These are phyloP conservation scores for Arthrobotrys entomopaga DNA, from an alignment of 2,329 filamentous ascomycete genomes.

Conservation along the genomic window DNA sequence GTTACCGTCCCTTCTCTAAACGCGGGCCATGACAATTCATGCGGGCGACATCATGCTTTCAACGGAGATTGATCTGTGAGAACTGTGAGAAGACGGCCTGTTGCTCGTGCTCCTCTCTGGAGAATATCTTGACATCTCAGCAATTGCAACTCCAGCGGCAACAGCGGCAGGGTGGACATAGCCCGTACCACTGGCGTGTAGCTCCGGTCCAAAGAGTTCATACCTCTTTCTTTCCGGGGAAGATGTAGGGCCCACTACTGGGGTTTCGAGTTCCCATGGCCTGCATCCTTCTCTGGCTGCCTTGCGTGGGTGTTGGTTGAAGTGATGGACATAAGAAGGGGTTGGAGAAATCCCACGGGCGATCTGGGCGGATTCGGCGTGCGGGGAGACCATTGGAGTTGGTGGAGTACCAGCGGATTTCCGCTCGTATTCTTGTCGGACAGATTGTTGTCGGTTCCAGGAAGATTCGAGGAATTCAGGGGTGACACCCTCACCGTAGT, in stretches of 20 bases:
- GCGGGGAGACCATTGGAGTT: constrained; percentile 59
- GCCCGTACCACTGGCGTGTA: constrained; percentile 44
- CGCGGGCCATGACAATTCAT: constrained; percentile 54
- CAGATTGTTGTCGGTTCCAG: constrained; percentile 67
- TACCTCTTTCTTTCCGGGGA: constrained; percentile 52
- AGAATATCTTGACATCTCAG: constrained; percentile 55
- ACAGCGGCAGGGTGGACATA: constrained; percentile 40
- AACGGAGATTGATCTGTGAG: constrained; percentile 57
- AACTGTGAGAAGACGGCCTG: constrained; percentile 54
- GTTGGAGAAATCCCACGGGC: constrained; percentile 46
- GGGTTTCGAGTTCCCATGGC: constrained; percentile 49
- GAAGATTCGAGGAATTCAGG: constrained; percentile 75
- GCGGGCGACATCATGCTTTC: constrained; percentile 56
- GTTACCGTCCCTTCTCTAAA: constrained; percentile 27
- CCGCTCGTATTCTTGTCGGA: constrained; percentile 41
- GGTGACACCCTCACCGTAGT: constrained; percentile 74
- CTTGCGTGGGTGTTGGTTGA: constrained; percentile 56
- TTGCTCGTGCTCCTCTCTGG: constrained; percentile 53
- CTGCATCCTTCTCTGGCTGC: constrained; percentile 51
- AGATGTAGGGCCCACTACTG: constrained; percentile 26
- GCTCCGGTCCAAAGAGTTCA: constrained; percentile 49
- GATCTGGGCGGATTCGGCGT: constrained; percentile 56
- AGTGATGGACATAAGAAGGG: constrained; percentile 47
- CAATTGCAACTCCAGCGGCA: constrained; percentile 51
- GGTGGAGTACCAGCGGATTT: constrained; percentile 55